These are phyloP conservation scores for Globisporangium iwayamae DNA, from an alignment of 352 stramenopile species.

Conservation along the genomic window DNA sequence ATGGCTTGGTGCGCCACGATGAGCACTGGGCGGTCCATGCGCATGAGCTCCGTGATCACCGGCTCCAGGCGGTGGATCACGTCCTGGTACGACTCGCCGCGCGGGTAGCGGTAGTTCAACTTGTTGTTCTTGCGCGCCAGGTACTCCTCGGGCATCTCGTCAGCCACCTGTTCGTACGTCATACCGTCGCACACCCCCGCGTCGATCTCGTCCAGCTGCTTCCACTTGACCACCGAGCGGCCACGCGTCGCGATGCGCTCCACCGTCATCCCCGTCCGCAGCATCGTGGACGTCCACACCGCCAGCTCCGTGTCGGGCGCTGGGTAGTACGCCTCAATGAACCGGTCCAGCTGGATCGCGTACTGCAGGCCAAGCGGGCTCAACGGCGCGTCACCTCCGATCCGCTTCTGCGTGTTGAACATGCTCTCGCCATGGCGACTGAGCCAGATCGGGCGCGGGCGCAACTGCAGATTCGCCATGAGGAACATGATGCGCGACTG, in stretches of 20 bases:
- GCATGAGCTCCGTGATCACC: slow-evolving; percentile 97
- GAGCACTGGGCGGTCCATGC: slow-evolving; percentile 88
- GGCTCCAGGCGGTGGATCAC: slow-evolving; percentile 96
- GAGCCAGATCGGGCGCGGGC: slow-evolving; percentile 94
- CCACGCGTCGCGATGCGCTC: slow-evolving; percentile 66
- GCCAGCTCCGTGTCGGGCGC: slow-evolving; percentile 65
- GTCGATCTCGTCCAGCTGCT: slow-evolving; percentile 96
- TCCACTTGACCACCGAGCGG: slow-evolving; percentile 80
- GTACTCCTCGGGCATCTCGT: slow-evolving; percentile 95
- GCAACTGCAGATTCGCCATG: slow-evolving; percentile 94
- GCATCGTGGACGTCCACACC: slow-evolving; percentile 97
- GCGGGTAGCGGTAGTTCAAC: slow-evolving; percentile 83
- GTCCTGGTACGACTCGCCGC: slow-evolving; percentile 97
- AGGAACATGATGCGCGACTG: slow-evolving; percentile 93
- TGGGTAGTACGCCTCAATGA: slow-evolving; percentile 89
- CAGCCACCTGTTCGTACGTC: slow-evolving; percentile 96
- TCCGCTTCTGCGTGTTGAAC: slow-evolving; percentile 97
- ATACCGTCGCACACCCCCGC: slow-evolving; percentile 96
- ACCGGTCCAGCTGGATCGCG: slow-evolving; percentile 90
- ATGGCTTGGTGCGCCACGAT: slow-evolving; percentile 96
- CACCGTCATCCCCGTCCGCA: slow-evolving; percentile 95
- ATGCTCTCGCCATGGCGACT: slow-evolving; percentile 96
- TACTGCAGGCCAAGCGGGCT: slow-evolving; percentile 92
- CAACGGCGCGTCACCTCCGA: slow-evolving; percentile 94
- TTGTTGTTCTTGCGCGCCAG: slow-evolving; percentile 89